Evolutionary conservation across 208 protist genomes (phyloP).

Genomic region (Herpetomonas samuelpessoai): DNA sequence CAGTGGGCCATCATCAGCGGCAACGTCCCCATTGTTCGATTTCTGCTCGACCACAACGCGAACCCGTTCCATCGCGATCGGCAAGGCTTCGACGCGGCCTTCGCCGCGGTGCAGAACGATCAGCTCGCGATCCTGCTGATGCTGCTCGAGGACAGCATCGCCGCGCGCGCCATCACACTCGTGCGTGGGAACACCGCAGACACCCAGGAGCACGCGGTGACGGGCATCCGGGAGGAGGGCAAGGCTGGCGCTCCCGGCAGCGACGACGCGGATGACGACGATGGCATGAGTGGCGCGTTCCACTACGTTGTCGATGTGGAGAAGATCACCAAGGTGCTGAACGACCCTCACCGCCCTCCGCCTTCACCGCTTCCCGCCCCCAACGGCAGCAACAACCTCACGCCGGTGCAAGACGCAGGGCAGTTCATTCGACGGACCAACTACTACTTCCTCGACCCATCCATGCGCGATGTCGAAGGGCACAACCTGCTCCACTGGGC

Average conservation of each 20-base stretch:
- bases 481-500: constrained; percentile 82
- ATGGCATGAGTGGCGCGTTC: too few species aligned
- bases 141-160: constrained; percentile 40
- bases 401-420: not conserved
- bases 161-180: not conserved
- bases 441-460: constrained; percentile 43
- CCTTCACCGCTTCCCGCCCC: not conserved
- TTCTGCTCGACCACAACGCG: constrained; percentile 68
- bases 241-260: not conserved
- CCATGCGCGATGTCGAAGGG: constrained; percentile 43
- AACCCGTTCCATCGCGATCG: constrained; percentile 44
- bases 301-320: not conserved
- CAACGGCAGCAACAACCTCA: not conserved
- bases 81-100: constrained; percentile 61
- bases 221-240: not conserved
- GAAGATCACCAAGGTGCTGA: not conserved
- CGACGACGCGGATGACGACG: not conserved
- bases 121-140: constrained; percentile 54
- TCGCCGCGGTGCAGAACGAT: constrained; percentile 50
- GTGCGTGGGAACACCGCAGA: not conserved
- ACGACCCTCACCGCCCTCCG: not conserved
- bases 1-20: constrained; percentile 55
- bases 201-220: not conserved
- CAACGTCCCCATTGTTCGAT: constrained; percentile 40
- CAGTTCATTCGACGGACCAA: not conserved